These are phyloP conservation scores for Lenwebbia sp. DNA, from an alignment of 345 rosid species.

Conservation along the genomic window DNA sequence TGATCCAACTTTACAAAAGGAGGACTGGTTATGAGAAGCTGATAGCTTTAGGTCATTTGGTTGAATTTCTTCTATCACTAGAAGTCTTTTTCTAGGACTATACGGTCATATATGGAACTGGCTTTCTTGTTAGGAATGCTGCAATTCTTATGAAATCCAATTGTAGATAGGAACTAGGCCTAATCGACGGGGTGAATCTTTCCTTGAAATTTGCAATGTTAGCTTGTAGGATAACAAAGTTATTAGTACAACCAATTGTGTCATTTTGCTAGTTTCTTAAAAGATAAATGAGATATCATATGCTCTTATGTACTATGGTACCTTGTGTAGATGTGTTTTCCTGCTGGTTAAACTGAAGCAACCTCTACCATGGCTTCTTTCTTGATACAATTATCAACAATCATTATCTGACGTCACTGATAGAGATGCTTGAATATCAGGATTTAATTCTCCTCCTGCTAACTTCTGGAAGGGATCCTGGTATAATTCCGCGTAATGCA, in stretches of 20 bases:
- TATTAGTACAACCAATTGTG: background rate
- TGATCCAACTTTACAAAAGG: background rate
- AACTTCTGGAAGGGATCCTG: constrained; percentile 98
- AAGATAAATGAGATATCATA: background rate
- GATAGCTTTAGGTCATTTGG: background rate
- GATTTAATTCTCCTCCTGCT: constrained; percentile 75
- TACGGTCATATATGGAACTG: background rate
- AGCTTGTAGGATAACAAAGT: background rate
- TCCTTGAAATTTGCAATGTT: background rate
- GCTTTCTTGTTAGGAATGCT: background rate
- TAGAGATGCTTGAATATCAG: constrained; percentile 21
- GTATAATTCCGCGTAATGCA: constrained; percentile 86
- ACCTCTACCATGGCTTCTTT: background rate
- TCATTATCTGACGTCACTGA: background rate
- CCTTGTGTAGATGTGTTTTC: background rate
- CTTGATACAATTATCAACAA: background rate
- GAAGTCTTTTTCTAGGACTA: background rate
- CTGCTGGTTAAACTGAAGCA: background rate
- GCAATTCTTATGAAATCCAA: background rate
- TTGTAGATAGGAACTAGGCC: background rate
- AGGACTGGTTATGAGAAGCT: background rate
- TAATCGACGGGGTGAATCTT: background rate
- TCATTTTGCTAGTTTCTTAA: background rate
- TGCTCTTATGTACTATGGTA: background rate
- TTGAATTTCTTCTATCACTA: background rate